Evolutionary conservation across 345 rosid genomes (phyloP), one percentile per base, ranked within the genome.

Genomic region (Bruguiera parviflora): DNA sequence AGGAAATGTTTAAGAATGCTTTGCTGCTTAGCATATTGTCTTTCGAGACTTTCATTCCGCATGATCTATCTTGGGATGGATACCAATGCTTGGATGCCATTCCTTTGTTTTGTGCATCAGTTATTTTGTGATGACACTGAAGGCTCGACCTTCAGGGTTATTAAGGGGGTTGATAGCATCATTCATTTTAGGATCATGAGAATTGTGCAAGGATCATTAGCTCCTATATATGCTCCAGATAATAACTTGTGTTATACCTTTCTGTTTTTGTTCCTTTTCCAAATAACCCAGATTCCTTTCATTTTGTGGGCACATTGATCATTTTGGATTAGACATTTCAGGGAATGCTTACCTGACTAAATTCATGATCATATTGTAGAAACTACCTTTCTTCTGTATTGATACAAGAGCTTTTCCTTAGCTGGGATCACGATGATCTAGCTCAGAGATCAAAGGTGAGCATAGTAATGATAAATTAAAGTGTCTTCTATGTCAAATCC

Each of bases 381-480:
- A 95, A 95, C 82, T 95, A 92, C 78, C 92, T 95, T 71, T 88
- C 99, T 31, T 95, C 98, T 35, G 88, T 95, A 74, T 83, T 92
- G 74, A 86, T 95, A 78, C 99, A 92, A 81, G 99, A 95, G 81
- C 81, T 95, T 78, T 95, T 95, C 80, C 92, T 95, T 65, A 86
- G 93, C 58, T 90, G 96, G 92, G 99, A 95, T 80, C 99, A 95
- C 70, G 98, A 92, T 79, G 99, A 95, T 83, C 76, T 95, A 71
- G 87, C 94, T 77, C 93, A 87, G 74, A 89, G 98, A 68, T 88
- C 96, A 31, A 92, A 95, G 96, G 99, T 89, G 63, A 83, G 79
- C 61, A 67, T 28, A 8, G 13, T 52, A 6, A 8, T 52, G 10
- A 28, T 53, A 16, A 35, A 59, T 63, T 19, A 16, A 13, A 61